These are phyloP conservation scores for Dioszegia hungarica DNA, from an alignment of 768 basidiomycete species.

Conservation along the genomic window DNA sequence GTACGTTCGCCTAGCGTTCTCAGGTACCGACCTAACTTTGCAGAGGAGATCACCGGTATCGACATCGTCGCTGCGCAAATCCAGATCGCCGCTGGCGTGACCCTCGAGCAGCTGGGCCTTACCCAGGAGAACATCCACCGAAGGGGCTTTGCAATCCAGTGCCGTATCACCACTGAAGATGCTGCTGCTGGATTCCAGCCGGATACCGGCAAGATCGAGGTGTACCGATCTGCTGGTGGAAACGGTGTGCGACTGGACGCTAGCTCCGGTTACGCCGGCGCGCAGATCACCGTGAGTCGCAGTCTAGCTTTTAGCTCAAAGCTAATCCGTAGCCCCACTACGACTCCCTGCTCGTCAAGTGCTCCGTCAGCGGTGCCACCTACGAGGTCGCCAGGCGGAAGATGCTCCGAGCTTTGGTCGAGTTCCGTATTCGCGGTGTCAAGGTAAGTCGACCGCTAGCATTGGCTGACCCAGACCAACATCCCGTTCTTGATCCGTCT, in stretches of 20 bases:
- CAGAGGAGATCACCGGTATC: conserved; percentile 99
- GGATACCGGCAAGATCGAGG: conserved; percentile 98
- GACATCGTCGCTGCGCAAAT: conserved; percentile 99
- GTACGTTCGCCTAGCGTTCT: conserved; percentile 50
- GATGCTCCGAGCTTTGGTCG: conserved; percentile 98
- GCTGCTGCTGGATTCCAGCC: conserved; percentile 89
- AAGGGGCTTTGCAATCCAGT: conserved; percentile 96
- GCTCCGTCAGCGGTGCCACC: conserved; percentile 89
- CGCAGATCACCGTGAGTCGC: conserved; percentile 84
- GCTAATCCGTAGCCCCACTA: conserved; percentile 74
- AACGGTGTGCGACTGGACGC: conserved; percentile 97
- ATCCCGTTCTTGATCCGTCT: conserved; percentile 99
- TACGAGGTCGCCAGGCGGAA: conserved; percentile 98
- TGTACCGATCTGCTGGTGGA: conserved; percentile 96
- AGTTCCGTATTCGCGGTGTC: conserved; percentile 98
- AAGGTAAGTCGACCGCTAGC: conserved; percentile 57
- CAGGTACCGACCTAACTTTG: neutral
- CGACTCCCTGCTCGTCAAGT: conserved; percentile 95
- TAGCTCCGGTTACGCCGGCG: conserved; percentile 94
- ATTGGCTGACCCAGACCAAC: conserved; percentile 89
- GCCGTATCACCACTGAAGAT: conserved; percentile 97
- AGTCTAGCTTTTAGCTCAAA: conserved; percentile 1
- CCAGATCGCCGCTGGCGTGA: conserved; percentile 98
- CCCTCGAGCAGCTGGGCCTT: conserved; percentile 87
- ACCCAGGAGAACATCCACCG: conserved; percentile 93